These are phyloP conservation scores for Wickerhamiella musiphila DNA, from an alignment of 805 yeast genomes.

Conservation along the genomic window DNA sequence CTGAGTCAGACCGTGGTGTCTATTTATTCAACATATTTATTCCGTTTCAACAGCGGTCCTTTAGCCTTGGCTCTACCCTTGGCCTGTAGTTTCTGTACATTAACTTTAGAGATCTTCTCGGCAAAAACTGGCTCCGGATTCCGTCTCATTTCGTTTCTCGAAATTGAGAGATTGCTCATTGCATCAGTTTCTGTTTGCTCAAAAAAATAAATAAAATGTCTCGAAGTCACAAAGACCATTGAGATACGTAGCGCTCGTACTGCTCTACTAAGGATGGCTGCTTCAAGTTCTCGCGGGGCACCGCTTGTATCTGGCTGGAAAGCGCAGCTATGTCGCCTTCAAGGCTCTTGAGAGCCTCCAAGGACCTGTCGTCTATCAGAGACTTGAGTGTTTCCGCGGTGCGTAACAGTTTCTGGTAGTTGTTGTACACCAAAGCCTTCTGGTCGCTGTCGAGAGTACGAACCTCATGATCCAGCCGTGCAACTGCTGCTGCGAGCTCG, in stretches of 20 bases:
- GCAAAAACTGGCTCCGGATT: too few relatives aligned
- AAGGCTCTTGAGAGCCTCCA: slow-evolving; percentile 9
- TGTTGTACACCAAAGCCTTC: slow-evolving; percentile 24
- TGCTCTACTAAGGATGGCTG: too few relatives aligned
- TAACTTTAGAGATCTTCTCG: too few relatives aligned
- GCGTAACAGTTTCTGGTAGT: slow-evolving; percentile 22
- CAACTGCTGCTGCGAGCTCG: slow-evolving; percentile 15
- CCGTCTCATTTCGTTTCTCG: too few relatives aligned
- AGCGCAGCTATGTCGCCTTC: slow-evolving; percentile 5
- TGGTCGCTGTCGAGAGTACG: slow-evolving; percentile 22
- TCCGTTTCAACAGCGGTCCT: slow-evolving; percentile 7
- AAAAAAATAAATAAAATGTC: too few relatives aligned
- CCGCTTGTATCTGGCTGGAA: slow-evolving; percentile 2
- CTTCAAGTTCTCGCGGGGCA: background rate
- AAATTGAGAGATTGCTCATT: too few relatives aligned
- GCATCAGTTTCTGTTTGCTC: too few relatives aligned
- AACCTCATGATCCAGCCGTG: slow-evolving; percentile 16
- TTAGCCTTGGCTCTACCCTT: too few relatives aligned
- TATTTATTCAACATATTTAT: slow-evolving; percentile 8
- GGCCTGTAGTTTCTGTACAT: too few relatives aligned
- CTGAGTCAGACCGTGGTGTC: background rate
- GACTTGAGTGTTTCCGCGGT: slow-evolving; percentile 21
- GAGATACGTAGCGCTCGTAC: too few relatives aligned
- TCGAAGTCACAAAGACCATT: too few relatives aligned
- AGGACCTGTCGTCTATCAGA: slow-evolving; percentile 14